These are phyloP conservation scores for Akanthomyces lecanii DNA, from an alignment of 2,329 filamentous ascomycete genomes.

Conservation along the genomic window DNA sequence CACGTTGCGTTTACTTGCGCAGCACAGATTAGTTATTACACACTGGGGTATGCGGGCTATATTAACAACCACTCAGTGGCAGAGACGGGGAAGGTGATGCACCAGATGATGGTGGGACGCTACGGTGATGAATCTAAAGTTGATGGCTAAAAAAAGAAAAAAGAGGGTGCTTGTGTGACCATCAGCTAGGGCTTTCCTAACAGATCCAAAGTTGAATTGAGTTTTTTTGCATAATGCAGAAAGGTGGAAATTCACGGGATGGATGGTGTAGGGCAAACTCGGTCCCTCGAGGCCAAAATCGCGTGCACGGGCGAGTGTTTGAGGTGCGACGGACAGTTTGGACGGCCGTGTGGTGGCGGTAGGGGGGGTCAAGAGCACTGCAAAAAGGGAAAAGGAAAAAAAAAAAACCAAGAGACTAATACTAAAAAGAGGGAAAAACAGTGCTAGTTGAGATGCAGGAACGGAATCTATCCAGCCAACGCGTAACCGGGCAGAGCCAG, in stretches of 20 bases:
- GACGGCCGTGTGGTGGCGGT: background rate
- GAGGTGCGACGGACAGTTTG: background rate
- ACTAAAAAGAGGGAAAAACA: too few species aligned
- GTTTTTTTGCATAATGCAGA: background rate
- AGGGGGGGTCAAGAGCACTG: too few species aligned
- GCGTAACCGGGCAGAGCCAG: background rate
- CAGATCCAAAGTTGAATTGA: background rate
- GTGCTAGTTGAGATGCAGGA: background rate
- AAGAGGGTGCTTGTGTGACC: background rate
- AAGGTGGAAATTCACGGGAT: background rate
- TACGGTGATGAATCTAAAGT: background rate
- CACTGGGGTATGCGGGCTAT: too few species aligned
- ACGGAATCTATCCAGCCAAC: background rate
- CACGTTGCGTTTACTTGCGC: background rate
- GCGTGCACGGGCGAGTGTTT: background rate
- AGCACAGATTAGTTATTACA: background rate
- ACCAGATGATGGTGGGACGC: background rate
- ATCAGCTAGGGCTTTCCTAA: background rate
- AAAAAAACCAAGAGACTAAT: background rate
- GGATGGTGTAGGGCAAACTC: background rate
- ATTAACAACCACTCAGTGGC: too few species aligned
- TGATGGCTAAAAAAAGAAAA: background rate
- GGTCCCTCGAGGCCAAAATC: background rate
- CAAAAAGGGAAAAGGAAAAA: background rate
- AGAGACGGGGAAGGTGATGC: background rate